Conservation (phyloP, 306 rosid genomes). For the Cucurbita ficifolia region DNA sequence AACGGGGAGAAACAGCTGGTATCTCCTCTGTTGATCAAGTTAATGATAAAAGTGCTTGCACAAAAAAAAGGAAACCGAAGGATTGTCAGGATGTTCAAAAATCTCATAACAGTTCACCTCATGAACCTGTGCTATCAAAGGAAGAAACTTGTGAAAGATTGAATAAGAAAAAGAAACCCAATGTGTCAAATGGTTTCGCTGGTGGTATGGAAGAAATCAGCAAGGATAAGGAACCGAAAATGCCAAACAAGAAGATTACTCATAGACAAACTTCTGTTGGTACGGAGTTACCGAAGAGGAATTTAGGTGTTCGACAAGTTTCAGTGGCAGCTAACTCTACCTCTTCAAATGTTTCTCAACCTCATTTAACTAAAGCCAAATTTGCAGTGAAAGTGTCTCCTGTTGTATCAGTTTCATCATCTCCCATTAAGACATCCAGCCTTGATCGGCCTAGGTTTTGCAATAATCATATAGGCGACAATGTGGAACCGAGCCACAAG, state of each 20-base stretch:
- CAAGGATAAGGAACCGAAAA: constrained; percentile 18
- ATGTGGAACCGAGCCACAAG: background rate
- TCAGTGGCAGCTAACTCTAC: constrained; percentile 49
- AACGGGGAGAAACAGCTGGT: constrained; percentile 21
- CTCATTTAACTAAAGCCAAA: constrained; percentile 30
- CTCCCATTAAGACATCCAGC: constrained; percentile 41
- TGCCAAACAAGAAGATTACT: constrained; percentile 19
- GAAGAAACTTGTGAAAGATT: constrained; percentile 29
- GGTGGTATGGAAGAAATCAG: constrained; percentile 15
- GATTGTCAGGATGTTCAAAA: constrained; percentile 31
- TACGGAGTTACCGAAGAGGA: constrained; percentile 26
- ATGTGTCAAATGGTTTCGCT: constrained; percentile 15
- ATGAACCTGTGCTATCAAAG: constrained; percentile 18
- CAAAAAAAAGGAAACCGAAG: constrained; percentile 46
- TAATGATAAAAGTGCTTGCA: constrained; percentile 16
- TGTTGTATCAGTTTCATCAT: constrained; percentile 65
- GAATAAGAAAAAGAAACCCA: constrained; percentile 28
- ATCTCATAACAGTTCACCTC: constrained; percentile 15
- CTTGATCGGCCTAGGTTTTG: constrained; percentile 17
- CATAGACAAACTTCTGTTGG: constrained; percentile 22
- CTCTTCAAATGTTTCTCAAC: constrained; percentile 64
- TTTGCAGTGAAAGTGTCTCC: constrained; percentile 48
- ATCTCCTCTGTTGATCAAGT: constrained; percentile 16
- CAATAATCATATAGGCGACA: constrained; percentile 13
- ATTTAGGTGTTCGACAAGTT: constrained; percentile 24